Evolutionary conservation across 805 yeast species (phyloP), one percentile per base, ranked within the genome.

Genomic region (Candida lessepsii): DNA sequence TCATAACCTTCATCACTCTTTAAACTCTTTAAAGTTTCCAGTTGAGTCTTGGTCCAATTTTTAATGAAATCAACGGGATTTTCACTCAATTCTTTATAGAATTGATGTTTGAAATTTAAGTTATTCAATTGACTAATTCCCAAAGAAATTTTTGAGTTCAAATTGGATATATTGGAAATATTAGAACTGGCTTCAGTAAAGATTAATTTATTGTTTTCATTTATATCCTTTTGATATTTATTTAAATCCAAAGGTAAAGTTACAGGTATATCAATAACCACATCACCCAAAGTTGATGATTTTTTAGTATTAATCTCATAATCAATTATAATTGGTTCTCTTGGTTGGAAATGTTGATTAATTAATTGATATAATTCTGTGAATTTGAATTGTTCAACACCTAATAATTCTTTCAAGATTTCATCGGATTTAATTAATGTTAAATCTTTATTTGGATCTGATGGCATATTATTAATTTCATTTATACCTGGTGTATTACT

Each of bases 1-100:
- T 81, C 82, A 62, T 81, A 85, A 8, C 90, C 91, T 52, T 86
- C 93, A 48, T 93, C 98, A 49, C 96, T 89, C 44, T 88, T 77
- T 48, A 93, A 71, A 10, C 91, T 85, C 63, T 85, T 89, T 54
- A 93, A 72, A 35, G 91, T 86, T 44, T 88, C 86, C 11, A 88
- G 72, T 60, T 93, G 95, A 31, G 88, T 82, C 31, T 81, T 83
- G 46, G 81, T 70, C 76, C 96, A 86, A 37, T 78, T 73, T 40
- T 81, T 71, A 50, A 93, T 65, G 52, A 88, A 86, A 17, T 73
- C 73, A 3, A 81, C 83, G 0, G 99, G 98, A 54, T 90, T 80
- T 33, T 82, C 73, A 29, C 86, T 71, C 44, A 93, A 68, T 46
- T 81, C 80, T 24, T 78, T 65, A 63, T 85, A 91, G 62, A 93